A percentile compares a stretch with the other conserved stretches of the same genome.
Conservation (phyloP, 768 basidiomycete species). For the Termitomyces sp. region DNA sequence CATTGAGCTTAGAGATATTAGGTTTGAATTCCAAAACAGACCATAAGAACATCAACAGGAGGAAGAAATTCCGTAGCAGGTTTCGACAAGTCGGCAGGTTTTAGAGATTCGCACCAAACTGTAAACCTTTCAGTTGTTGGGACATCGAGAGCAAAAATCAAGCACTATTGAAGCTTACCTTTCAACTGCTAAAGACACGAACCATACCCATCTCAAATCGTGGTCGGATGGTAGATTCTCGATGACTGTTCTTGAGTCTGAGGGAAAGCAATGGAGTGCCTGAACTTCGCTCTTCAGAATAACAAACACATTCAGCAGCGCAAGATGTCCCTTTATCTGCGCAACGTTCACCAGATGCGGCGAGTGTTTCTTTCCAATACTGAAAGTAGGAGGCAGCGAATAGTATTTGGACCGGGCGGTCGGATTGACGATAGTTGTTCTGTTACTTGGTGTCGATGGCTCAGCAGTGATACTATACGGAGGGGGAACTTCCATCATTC, state of each 20-base stretch:
- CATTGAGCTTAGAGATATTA: neutral
- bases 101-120: slow-evolving; percentile 11
- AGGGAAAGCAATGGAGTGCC: neutral
- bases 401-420: neutral
- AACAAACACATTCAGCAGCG: slow-evolving; percentile 7
- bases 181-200: slow-evolving; percentile 13
- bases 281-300: neutral
- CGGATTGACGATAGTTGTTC: neutral
- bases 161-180: neutral
- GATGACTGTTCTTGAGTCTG: neutral
- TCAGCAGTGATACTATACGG: neutral
- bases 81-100: neutral
- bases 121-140: slow-evolving; percentile 5
- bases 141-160: neutral
- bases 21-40: neutral
- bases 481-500: slow-evolving; percentile 1
- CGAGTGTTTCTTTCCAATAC: slow-evolving; percentile 2
- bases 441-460: neutral
- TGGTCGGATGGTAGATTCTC: slow-evolving; percentile 2
- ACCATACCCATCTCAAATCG: slow-evolving; percentile 13
- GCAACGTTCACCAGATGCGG: slow-evolving; percentile 5
- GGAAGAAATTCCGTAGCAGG: slow-evolving; percentile 9
- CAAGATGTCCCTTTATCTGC: slow-evolving; percentile 11
- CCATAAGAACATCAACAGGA: slow-evolving; percentile 16
- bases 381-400: slow-evolving; percentile 4